These are phyloP conservation scores for Chenopodium suecicum DNA, from an alignment of 148 eudicot species.

Conservation along the genomic window DNA sequence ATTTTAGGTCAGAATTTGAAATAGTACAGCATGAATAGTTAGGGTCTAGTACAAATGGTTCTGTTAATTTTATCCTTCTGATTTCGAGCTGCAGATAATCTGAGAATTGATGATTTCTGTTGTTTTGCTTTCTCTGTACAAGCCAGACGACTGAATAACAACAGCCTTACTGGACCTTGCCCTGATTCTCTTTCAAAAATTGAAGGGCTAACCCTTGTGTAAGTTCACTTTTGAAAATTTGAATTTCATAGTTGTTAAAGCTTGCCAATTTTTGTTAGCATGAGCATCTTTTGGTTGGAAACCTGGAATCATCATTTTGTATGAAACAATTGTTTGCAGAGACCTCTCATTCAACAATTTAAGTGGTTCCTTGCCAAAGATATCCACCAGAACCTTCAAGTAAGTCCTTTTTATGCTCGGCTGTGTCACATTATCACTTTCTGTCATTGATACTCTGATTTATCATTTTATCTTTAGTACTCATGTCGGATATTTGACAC, in stretches of 20 bases:
- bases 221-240: conserved; percentile 31
- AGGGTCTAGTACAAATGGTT: no score
- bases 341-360: conserved; percentile 90
- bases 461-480: not conserved
- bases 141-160: conserved; percentile 86
- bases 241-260: not conserved
- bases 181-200: conserved; percentile 58
- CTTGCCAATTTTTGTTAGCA: not conserved
- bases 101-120: not conserved
- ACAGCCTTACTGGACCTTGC: conserved; percentile 72
- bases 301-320: not conserved
- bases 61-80: not conserved
- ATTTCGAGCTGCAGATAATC: not conserved
- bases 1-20: not conserved
- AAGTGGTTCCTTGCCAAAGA: conserved; percentile 77
- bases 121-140: conserved; percentile 27
- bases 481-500: not conserved
- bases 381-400: conserved; percentile 79
- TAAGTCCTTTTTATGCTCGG: conserved; percentile 25
- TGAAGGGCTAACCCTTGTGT: conserved; percentile 79
- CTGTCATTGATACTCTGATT: not conserved
- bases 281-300: not conserved
- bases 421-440: conserved; percentile 10
- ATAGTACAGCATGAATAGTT: not conserved
- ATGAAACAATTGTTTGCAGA: conserved; percentile 34